Conservation (phyloP, 306 rosid genomes). For the Prosopis cineraria region DNA sequence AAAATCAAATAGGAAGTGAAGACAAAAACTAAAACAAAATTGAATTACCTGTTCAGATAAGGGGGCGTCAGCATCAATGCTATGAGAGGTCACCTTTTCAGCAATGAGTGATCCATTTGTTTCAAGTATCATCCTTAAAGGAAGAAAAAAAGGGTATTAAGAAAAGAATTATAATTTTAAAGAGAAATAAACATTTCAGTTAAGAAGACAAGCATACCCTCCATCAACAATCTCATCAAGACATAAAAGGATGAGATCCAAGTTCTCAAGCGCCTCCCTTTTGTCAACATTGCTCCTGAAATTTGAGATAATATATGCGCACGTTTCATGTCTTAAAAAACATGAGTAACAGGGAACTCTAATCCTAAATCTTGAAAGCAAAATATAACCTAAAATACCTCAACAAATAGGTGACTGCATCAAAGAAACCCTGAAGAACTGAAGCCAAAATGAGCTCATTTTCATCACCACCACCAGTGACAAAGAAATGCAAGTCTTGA, state of each 20-base stretch:
- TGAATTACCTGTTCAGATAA: slow-evolving; percentile 85
- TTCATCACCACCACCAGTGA: slow-evolving; percentile 90
- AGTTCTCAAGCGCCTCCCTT: slow-evolving; percentile 93
- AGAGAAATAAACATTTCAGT: slow-evolving; percentile 4
- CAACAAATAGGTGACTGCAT: slow-evolving; percentile 78
- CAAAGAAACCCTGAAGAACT: slow-evolving; percentile 88
- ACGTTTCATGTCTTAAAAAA: slow-evolving; percentile 2
- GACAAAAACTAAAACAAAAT: slow-evolving; percentile 19
- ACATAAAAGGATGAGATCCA: slow-evolving; percentile 92
- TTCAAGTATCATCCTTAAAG: slow-evolving; percentile 74
- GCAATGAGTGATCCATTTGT: slow-evolving; percentile 81
- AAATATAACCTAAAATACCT: slow-evolving; percentile 53
- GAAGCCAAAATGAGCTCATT: slow-evolving; percentile 86
- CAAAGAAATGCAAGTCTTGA: slow-evolving; percentile 94
- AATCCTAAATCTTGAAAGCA: neutral
- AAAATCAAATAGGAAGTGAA: neutral
- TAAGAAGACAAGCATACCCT: slow-evolving; percentile 58
- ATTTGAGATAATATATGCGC: neutral
- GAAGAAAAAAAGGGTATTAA: neutral
- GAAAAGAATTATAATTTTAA: neutral
- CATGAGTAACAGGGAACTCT: slow-evolving; percentile 1
- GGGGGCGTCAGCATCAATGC: slow-evolving; percentile 81
- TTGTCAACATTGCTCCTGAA: slow-evolving; percentile 83
- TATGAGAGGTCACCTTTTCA: slow-evolving; percentile 85
- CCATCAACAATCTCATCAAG: slow-evolving; percentile 92